Conservation (phyloP, 2,329 filamentous ascomycete species). For the Stemphylium lycopersici region DNA sequence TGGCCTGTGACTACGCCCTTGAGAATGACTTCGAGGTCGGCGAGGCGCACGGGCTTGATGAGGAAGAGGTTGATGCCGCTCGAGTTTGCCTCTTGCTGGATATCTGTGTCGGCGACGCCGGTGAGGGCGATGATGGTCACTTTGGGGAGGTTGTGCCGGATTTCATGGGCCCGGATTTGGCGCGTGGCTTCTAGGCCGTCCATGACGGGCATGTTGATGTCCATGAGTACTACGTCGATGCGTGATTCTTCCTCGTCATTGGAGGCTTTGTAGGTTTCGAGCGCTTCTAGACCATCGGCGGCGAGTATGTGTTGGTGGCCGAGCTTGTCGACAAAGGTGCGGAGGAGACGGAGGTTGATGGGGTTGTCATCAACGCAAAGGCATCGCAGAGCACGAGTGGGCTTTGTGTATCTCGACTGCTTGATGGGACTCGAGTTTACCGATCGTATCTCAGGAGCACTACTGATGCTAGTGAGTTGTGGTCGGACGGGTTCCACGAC, state of each 20-base stretch:
- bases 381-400: slow-evolving; percentile 34
- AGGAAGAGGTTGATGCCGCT: slow-evolving; percentile 62
- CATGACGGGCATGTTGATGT: slow-evolving; percentile 49
- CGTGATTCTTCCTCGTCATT: slow-evolving; percentile 14
- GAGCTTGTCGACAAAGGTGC: slow-evolving; percentile 45
- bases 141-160: slow-evolving; percentile 48
- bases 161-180: slow-evolving; percentile 54
- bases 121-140: slow-evolving; percentile 61
- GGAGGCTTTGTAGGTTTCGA: slow-evolving; percentile 37
- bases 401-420: slow-evolving; percentile 22
- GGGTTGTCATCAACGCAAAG: slow-evolving; percentile 50
- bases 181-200: slow-evolving; percentile 50
- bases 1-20: slow-evolving; percentile 42
- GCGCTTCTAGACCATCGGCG: slow-evolving; percentile 46
- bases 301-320: slow-evolving; percentile 42
- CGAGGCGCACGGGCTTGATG: slow-evolving; percentile 59
- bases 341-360: slow-evolving; percentile 48
- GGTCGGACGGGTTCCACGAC: slow-evolving; percentile 30
- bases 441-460: slow-evolving; percentile 41
- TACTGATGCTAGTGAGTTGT: slow-evolving; percentile 33
- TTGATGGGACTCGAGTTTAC: slow-evolving; percentile 22
- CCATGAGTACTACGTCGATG: slow-evolving; percentile 45
- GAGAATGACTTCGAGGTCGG: slow-evolving; percentile 51
- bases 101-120: slow-evolving; percentile 58
- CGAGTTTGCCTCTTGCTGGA: slow-evolving; percentile 58